Conservation (phyloP, 2,329 filamentous ascomycete genomes). For the Hypoxylon sp. region DNA sequence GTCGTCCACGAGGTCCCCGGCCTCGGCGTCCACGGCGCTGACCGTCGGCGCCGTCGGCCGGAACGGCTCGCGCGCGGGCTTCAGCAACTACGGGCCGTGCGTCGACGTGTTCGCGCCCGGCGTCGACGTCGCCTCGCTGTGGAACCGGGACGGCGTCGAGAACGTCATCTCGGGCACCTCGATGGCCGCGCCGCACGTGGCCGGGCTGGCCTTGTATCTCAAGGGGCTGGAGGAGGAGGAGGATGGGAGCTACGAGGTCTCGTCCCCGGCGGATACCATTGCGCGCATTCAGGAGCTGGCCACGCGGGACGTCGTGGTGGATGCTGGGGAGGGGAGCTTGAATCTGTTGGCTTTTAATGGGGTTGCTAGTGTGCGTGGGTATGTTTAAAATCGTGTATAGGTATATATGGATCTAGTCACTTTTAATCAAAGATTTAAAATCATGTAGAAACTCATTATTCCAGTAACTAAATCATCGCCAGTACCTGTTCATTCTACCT, state of each 20-base stretch:
- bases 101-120: slow-evolving; percentile 55
- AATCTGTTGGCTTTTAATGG: slow-evolving; percentile 38
- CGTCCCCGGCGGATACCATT: slow-evolving; percentile 23
- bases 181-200: slow-evolving; percentile 62
- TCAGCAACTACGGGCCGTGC: slow-evolving; percentile 57
- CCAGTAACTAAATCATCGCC: too few relatives aligned
- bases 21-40: slow-evolving; percentile 54
- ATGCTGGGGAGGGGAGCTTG: slow-evolving; percentile 23
- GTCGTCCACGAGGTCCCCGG: slow-evolving; percentile 53
- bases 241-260: too few relatives aligned
- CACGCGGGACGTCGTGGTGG: slow-evolving; percentile 16
- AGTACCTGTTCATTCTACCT: too few relatives aligned
- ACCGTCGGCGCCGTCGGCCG: slow-evolving; percentile 59
- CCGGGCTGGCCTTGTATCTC: slow-evolving; percentile 61
- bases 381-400: too few relatives aligned
- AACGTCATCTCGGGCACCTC: slow-evolving; percentile 58
- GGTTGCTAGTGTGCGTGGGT: too few relatives aligned
- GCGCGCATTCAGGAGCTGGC: slow-evolving; percentile 30
- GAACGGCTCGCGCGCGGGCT: slow-evolving; percentile 49
- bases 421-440: too few relatives aligned
- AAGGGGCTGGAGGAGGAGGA: slow-evolving; percentile 15
- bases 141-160: slow-evolving; percentile 49
- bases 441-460: too few relatives aligned
- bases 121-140: slow-evolving; percentile 52
- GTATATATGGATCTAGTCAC: too few relatives aligned